Evolutionary conservation across 2,329 filamentous ascomycete species (phyloP).

Genomic region (Diplocarpon rosae): DNA sequence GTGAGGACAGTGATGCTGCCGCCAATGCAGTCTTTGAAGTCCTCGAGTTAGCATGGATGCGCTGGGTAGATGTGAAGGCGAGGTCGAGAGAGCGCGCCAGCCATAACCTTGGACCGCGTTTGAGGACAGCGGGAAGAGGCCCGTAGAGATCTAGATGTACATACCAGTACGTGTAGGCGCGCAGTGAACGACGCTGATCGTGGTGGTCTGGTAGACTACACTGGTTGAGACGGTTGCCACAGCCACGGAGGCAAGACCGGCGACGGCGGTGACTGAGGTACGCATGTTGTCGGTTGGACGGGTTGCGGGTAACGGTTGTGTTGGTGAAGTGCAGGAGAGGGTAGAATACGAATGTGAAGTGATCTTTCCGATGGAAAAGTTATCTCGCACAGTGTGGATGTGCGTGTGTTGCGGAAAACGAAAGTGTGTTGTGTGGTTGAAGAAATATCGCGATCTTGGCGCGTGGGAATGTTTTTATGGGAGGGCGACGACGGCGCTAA

Average conservation of each 20-base stretch:
- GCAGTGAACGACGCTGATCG: constrained; percentile 8
- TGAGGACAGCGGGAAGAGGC: not conserved
- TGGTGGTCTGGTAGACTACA: constrained; percentile 4
- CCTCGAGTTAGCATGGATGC: not conserved
- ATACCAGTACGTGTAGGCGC: constrained; percentile 2
- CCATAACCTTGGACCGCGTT: not conserved
- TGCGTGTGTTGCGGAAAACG: not conserved
- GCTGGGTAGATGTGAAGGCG: constrained; percentile 1
- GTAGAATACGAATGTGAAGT: constrained; percentile 5
- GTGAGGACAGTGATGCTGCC: constrained; percentile 3
- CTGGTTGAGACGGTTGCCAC: constrained; percentile 1
- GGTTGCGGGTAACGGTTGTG: not conserved
- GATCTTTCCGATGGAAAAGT: constrained; percentile 6
- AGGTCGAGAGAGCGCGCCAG: not conserved
- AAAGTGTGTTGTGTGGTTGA: constrained; percentile 3
- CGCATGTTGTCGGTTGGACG: constrained; percentile 11
- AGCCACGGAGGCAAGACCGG: constrained; percentile 4
- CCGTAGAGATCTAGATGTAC: not conserved
- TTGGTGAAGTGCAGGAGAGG: not conserved
- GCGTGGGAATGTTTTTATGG: not conserved
- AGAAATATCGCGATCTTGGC: not conserved
- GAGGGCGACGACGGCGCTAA: not conserved
- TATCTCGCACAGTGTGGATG: constrained; percentile 1
- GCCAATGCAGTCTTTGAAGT: constrained; percentile 1
- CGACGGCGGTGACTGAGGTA: constrained; percentile 11